phyloP scores from a whole-genome alignment of 140 eudicot genomes.

The Ambrosia hybrid region DNA sequence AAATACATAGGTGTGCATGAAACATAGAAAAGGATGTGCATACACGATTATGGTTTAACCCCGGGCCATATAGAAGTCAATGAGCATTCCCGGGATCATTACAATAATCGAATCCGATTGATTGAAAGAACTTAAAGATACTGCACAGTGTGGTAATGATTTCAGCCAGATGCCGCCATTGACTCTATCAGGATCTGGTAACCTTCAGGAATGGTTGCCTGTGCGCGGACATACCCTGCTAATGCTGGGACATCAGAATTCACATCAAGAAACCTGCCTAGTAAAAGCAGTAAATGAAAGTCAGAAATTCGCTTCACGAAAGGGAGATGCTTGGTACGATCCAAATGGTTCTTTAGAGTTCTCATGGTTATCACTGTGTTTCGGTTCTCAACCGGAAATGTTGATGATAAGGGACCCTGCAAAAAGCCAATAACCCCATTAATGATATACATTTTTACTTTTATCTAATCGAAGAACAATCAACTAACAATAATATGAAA shows the following conservation, averaged over 20 bases:
- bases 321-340: constrained; percentile 60
- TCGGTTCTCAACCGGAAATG: constrained; percentile 88
- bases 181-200: constrained; percentile 88
- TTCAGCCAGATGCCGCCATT: constrained; percentile 63
- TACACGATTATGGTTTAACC: constrained; percentile 23
- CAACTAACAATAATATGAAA: background rate
- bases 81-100: background rate
- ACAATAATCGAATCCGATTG: background rate
- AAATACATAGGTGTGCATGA: constrained; percentile 17
- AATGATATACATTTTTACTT: too few relatives aligned
- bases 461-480: background rate
- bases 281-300: constrained; percentile 72
- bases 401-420: constrained; percentile 90
- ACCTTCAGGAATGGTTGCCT: constrained; percentile 75
- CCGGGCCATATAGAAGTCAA: constrained; percentile 3
- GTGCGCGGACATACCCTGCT: constrained; percentile 65
- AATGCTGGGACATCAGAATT: constrained; percentile 83
- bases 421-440: background rate
- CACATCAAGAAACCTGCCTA: constrained; percentile 69
- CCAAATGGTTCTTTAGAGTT: constrained; percentile 76
- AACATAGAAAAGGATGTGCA: constrained; percentile 42
- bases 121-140: constrained; percentile 8
- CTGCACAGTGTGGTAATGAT: constrained; percentile 17
- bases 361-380: constrained; percentile 46
- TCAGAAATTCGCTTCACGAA: constrained; percentile 88